Percentiles rank a stretch among this genome's conserved stretches.
These are phyloP conservation scores for Phaffomyces thermotolerans DNA, from an alignment of 805 yeast species.

Conservation along the genomic window DNA sequence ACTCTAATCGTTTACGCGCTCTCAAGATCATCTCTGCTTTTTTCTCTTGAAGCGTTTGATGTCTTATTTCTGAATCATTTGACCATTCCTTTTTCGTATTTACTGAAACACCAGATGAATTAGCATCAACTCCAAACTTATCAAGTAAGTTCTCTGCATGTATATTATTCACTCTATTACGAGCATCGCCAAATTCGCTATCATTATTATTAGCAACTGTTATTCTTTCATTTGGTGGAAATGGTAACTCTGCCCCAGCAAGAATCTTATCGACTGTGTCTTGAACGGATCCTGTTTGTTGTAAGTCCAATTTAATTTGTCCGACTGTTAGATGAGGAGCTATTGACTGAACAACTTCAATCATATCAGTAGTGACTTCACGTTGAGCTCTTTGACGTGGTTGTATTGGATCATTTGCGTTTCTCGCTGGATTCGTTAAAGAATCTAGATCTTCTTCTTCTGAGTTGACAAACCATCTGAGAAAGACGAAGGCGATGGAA, in stretches of 20 bases:
- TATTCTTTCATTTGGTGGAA: constrained; percentile 36
- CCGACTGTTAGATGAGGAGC: constrained; percentile 66
- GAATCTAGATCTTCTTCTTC: constrained; percentile 28
- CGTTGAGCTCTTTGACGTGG: constrained; percentile 26
- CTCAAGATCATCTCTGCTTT: constrained; percentile 51
- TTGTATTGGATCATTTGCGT: not conserved
- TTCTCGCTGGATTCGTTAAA: not conserved
- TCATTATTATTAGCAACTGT: constrained; percentile 3
- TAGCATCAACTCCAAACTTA: constrained; percentile 34
- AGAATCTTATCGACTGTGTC: constrained; percentile 68
- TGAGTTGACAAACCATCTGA: constrained; percentile 61
- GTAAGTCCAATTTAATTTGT: constrained; percentile 69
- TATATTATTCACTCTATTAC: constrained; percentile 18
- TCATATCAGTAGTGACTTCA: constrained; percentile 61
- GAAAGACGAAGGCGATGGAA: constrained; percentile 46
- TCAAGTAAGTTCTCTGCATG: constrained; percentile 29
- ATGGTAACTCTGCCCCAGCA: constrained; percentile 52
- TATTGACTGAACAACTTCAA: constrained; percentile 75
- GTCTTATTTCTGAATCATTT: constrained; percentile 35
- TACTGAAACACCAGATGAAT: constrained; percentile 2
- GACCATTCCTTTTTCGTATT: constrained; percentile 32
- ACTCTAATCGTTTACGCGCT: constrained; percentile 53
- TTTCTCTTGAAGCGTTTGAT: constrained; percentile 37
- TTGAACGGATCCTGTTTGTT: constrained; percentile 74
- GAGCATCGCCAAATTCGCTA: constrained; percentile 12